phyloP scores from a whole-genome alignment of 805 yeast genomes.

The Pichia membranifaciens region DNA sequence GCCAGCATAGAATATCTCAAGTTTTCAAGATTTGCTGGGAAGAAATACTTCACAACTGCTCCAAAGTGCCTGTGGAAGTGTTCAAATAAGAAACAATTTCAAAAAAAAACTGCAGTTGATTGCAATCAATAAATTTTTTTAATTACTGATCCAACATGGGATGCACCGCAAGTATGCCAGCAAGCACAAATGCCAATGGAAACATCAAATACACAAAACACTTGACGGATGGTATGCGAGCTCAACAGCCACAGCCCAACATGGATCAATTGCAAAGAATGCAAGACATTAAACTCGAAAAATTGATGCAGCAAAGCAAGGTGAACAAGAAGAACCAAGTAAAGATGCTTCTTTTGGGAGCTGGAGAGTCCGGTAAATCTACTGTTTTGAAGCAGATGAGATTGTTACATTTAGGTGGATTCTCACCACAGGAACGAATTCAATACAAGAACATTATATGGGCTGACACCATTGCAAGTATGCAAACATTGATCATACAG shows the following conservation, averaged over 20 bases:
- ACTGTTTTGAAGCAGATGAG: slow-evolving; percentile 88
- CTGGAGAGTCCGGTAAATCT: slow-evolving; percentile 94
- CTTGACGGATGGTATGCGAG: neutral
- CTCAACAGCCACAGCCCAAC: slow-evolving; percentile 18
- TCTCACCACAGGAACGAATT: slow-evolving; percentile 67
- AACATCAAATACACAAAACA: neutral
- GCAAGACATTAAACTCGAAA: slow-evolving; percentile 42
- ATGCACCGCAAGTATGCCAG: slow-evolving; percentile 52
- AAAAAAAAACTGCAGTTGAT: no score
- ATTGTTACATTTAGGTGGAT: slow-evolving; percentile 79
- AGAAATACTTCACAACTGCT: no score
- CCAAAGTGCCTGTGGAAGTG: no score
- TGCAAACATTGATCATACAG: slow-evolving; percentile 72
- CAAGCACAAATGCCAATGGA: neutral
- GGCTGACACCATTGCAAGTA: slow-evolving; percentile 83
- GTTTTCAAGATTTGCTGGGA: no score
- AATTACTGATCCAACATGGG: slow-evolving; percentile 43
- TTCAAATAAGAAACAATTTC: neutral
- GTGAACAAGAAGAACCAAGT: slow-evolving; percentile 53
- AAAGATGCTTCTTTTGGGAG: slow-evolving; percentile 75
- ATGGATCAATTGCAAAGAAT: slow-evolving; percentile 26
- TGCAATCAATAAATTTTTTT: no score
- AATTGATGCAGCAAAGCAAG: slow-evolving; percentile 46
- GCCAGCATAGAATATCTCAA: no score
- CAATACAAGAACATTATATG: slow-evolving; percentile 86